Evolutionary conservation across 1,284 basidiomycete species (phyloP).

Genomic region (Hypsizygus ulmarius): DNA sequence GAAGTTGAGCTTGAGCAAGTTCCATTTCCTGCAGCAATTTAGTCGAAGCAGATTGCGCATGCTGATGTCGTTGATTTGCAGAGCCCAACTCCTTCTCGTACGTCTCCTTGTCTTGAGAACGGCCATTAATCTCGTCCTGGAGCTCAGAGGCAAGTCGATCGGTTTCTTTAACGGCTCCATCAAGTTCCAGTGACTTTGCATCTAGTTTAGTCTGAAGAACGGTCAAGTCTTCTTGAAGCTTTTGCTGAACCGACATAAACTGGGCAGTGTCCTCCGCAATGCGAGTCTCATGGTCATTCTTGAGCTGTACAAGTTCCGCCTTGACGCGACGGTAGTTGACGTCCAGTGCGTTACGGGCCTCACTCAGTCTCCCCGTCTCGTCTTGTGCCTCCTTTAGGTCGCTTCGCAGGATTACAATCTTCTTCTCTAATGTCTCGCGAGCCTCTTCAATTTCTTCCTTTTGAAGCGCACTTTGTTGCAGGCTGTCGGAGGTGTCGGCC

Average conservation of each 20-base stretch:
- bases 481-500: slow-evolving; percentile 9
- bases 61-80: slow-evolving; percentile 21
- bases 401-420: slow-evolving; percentile 26
- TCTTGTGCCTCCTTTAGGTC: slow-evolving; percentile 24
- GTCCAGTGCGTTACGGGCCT: slow-evolving; percentile 28
- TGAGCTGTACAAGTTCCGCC: slow-evolving; percentile 27
- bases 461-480: slow-evolving; percentile 18
- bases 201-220: slow-evolving; percentile 25
- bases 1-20: slow-evolving; percentile 8
- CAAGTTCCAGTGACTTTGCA: slow-evolving; percentile 27
- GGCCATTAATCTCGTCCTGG: slow-evolving; percentile 34
- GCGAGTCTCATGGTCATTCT: slow-evolving; percentile 27
- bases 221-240: slow-evolving; percentile 27
- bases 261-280: slow-evolving; percentile 16
- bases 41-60: slow-evolving; percentile 27
- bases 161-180: slow-evolving; percentile 22
- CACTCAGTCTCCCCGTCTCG: slow-evolving; percentile 22
- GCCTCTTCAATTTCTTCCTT: slow-evolving; percentile 21
- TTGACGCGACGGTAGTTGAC: slow-evolving; percentile 23
- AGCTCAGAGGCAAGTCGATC: slow-evolving; percentile 28
- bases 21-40: slow-evolving; percentile 16
- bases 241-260: slow-evolving; percentile 18
- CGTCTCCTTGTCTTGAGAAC: slow-evolving; percentile 23
- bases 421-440: slow-evolving; percentile 22
- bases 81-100: slow-evolving; percentile 21